Percentiles rank a stretch among this genome's conserved stretches.
Conservation (phyloP, 106 monocot genomes). For the Gastrodia elata region DNA sequence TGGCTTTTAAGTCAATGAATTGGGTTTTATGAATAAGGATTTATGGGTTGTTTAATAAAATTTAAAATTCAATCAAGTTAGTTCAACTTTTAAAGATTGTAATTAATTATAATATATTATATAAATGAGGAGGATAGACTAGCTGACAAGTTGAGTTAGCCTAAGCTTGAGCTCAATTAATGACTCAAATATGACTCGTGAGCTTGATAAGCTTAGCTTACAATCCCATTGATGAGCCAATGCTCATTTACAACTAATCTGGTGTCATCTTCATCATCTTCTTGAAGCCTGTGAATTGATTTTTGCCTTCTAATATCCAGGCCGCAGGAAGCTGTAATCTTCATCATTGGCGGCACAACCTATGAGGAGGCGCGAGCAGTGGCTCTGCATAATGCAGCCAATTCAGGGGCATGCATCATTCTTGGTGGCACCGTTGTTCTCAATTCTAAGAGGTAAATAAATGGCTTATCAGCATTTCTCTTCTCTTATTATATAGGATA, state of each 20-base stretch:
- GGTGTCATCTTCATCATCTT: not conserved
- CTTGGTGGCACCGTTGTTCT: constrained; percentile 88
- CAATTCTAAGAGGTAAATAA: constrained; percentile 66
- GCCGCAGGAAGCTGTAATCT: constrained; percentile 89
- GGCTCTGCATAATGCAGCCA: constrained; percentile 75
- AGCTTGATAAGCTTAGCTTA: too few relatives aligned
- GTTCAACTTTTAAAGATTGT: too few relatives aligned
- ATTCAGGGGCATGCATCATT: constrained; percentile 80
- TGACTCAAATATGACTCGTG: too few relatives aligned
- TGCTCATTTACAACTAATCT: not conserved
- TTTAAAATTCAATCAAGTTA: too few relatives aligned
- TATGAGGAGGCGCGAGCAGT: constrained; percentile 86
- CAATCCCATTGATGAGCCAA: too few relatives aligned
- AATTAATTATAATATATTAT: too few relatives aligned
- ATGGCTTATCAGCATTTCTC: not conserved
- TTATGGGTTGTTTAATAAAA: too few relatives aligned
- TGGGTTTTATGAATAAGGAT: too few relatives aligned
- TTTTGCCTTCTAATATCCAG: constrained; percentile 19
- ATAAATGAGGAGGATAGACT: too few relatives aligned
- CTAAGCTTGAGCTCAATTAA: too few relatives aligned
- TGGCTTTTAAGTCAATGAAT: too few relatives aligned
- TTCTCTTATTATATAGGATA: not conserved
- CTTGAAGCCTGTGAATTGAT: not conserved
- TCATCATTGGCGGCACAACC: constrained; percentile 92
- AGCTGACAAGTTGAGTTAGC: too few relatives aligned